phyloP scores from a whole-genome alignment of 768 basidiomycete species.

The Tephrocybe sp. region DNA sequence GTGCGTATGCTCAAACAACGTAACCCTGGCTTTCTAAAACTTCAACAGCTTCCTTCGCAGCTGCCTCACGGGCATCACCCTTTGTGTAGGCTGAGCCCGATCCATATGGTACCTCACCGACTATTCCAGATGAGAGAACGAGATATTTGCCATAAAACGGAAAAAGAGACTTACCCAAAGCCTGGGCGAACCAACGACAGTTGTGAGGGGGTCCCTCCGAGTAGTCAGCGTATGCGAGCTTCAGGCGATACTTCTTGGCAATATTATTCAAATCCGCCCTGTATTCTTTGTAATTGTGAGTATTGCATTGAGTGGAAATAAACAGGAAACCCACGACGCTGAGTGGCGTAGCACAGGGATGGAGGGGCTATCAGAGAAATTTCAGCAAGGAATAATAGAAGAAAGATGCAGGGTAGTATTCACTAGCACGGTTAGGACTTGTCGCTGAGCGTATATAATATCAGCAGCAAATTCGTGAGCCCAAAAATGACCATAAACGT shows the following conservation, averaged over 20 bases:
- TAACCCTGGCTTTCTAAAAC: slow-evolving; percentile 2
- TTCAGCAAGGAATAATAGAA: not conserved
- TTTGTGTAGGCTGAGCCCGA: not conserved
- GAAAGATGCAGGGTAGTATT: not conserved
- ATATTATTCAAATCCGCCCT: slow-evolving; percentile 12
- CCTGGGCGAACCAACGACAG: slow-evolving; percentile 3
- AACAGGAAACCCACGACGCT: not conserved
- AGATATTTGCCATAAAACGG: not conserved
- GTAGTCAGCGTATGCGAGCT: not conserved
- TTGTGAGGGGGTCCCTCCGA: slow-evolving; percentile 1
- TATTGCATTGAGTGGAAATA: not conserved
- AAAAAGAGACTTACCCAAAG: not conserved
- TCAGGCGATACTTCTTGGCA: slow-evolving; percentile 7
- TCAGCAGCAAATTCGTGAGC: not conserved
- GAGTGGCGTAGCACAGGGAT: not conserved
- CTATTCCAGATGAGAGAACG: not conserved
- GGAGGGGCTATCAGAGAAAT: not conserved
- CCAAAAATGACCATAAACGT: no score
- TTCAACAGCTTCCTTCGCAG: slow-evolving; percentile 9
- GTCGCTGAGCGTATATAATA: not conserved
- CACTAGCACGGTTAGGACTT: not conserved
- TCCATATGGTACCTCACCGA: slow-evolving; percentile 1
- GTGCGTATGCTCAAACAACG: no score
- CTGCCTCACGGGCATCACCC: slow-evolving; percentile 8
- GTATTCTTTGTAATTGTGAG: slow-evolving; percentile 5